These are phyloP conservation scores for Sporisorium exsertum DNA, from an alignment of 1,284 basidiomycete genomes.

Conservation along the genomic window DNA sequence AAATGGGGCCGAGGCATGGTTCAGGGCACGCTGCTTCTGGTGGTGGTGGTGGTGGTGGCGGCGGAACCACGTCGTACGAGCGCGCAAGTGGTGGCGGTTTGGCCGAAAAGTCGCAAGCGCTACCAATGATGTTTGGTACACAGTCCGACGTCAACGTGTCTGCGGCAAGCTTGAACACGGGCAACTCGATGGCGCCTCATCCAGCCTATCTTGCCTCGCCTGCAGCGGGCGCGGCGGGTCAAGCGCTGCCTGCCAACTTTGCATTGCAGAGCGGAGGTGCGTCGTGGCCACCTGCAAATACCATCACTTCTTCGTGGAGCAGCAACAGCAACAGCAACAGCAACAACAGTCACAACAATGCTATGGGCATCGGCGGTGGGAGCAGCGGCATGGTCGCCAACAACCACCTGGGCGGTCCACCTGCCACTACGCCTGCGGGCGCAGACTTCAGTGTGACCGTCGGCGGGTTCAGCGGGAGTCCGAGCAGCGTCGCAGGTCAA, in stretches of 20 bases:
- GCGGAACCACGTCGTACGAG: constrained; percentile 26
- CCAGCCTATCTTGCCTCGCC: constrained; percentile 40
- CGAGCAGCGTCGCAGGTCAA: not conserved
- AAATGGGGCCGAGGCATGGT: constrained; percentile 9
- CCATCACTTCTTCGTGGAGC: constrained; percentile 25
- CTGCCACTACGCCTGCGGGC: not conserved
- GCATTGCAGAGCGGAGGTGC: not conserved
- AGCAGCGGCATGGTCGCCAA: not conserved
- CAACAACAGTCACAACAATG: constrained; percentile 4
- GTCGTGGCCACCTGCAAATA: not conserved
- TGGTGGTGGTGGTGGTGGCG: not conserved
- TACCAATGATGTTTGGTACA: constrained; percentile 2
- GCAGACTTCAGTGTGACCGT: not conserved
- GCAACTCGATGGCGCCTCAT: constrained; percentile 26
- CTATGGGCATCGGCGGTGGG: not conserved
- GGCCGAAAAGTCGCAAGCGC: constrained; percentile 4
- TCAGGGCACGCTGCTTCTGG: not conserved
- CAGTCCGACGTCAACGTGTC: not conserved
- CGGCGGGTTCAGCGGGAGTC: not conserved
- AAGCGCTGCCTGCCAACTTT: constrained; percentile 2
- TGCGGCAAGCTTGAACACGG: not conserved
- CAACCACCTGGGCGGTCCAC: not conserved
- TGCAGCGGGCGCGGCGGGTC: not conserved
- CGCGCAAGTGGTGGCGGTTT: constrained; percentile 9
- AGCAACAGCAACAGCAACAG: constrained; percentile 8